Base-by-base conservation (phyloP, 139 green algal species). In the Asterochloris erici region DNA sequence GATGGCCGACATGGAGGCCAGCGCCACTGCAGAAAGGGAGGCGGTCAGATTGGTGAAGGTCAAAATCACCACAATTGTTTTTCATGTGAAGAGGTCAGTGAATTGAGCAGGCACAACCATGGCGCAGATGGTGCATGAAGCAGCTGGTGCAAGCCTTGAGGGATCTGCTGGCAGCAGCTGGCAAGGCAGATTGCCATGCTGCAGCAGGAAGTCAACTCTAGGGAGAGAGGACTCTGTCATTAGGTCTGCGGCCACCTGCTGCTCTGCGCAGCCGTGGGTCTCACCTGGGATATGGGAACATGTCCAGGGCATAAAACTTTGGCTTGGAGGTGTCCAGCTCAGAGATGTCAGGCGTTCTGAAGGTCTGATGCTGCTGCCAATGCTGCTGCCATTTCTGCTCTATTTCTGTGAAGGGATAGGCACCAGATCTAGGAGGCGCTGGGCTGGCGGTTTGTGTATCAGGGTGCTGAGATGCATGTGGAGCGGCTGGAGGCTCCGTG, bases 221-320 rank as follows among this genome's bases (percentile, higher is more conserved):
- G 71, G 71, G 24, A 54, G 38, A 54, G 38, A 54, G 38, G 38
- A 54, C 38, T 54, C 66, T 73, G 66, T 9, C 38, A 2, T 54
- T 54, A 10, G 38, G 38, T 6, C 2, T 19, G n/a, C 26, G 10
- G 19, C 71, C 71, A 24, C 9, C 23, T 77, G 71, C 23, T 19
- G 71, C 71, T 77, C 71, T 60, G 71, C n/a, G 6, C 10, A 19
- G 26, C 71, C 63, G 23, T 77, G 9, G 23, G 9, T n/a, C 63
- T 62, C 38, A 98, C 94, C 93, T 98, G 15, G 97, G 97, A 87
- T 99, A 99, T 2, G 97, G 97, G 83, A 99, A 99, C 97, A 99
- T 99, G 88, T 99, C 97, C 74, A 99, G 89, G 1, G 95, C 96
- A 73, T 99, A 99, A 86, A 94, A 98, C 85, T 99, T 99, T 47